Conservation (phyloP, 345 rosid species). For the Balakata baccata region DNA sequence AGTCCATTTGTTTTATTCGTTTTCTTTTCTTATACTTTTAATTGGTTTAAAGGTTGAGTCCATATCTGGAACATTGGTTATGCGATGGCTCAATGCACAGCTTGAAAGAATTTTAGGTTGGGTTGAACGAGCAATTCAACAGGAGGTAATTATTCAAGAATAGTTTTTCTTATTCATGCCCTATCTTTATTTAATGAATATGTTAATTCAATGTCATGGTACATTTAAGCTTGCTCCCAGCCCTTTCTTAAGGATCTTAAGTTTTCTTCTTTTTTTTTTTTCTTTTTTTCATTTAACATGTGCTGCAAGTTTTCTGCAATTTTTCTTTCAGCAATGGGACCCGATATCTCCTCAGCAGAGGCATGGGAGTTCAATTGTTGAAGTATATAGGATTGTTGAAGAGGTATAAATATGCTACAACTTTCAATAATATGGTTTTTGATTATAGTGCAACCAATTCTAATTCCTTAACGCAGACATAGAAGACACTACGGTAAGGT, state of each 20-base stretch:
- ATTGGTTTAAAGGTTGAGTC: conserved; percentile 63
- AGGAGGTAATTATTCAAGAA: conserved; percentile 53
- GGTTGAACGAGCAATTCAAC: conserved; percentile 93
- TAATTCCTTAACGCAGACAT: background rate
- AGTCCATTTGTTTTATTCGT: background rate
- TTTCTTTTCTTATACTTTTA: conserved; percentile 4
- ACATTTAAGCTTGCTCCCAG: background rate
- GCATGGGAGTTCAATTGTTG: conserved; percentile 92
- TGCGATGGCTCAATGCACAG: conserved; percentile 96
- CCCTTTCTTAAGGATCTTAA: background rate
- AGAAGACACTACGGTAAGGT: background rate
- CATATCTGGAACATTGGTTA: conserved; percentile 82
- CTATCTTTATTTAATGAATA: background rate
- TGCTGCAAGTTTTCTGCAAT: conserved; percentile 5
- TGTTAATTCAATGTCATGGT: background rate
- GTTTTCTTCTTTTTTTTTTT: background rate
- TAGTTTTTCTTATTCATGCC: background rate
- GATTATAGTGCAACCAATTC: background rate
- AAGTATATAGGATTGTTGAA: conserved; percentile 93
- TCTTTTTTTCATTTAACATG: background rate
- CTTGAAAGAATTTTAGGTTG: conserved; percentile 81
- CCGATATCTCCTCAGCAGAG: conserved; percentile 93
- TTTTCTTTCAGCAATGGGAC: conserved; percentile 68
- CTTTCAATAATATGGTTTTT: background rate
- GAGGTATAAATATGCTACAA: conserved; percentile 53